A percentile compares a stretch with the other conserved stretches of the same genome.
phyloP scores from a whole-genome alignment of 2,329 filamentous ascomycete species.

The Chaetomium sp. region DNA sequence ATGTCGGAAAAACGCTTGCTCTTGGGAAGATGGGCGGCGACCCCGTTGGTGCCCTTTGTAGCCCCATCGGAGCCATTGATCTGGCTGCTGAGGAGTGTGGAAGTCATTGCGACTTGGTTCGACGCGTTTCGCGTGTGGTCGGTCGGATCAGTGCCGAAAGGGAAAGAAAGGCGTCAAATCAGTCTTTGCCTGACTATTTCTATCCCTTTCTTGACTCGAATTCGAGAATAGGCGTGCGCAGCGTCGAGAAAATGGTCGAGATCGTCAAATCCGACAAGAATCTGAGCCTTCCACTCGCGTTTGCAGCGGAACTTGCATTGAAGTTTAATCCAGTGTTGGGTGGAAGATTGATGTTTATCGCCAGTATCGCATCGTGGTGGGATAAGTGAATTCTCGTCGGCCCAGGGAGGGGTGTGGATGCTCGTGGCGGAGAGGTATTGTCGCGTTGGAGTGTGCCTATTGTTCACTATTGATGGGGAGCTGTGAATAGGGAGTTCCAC shows the following conservation, averaged over 20 bases:
- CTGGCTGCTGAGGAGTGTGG: slow-evolving; percentile 8
- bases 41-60: slow-evolving; percentile 32
- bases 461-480: slow-evolving; percentile 6
- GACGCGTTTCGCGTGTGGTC: slow-evolving; percentile 3
- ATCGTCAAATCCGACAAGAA: not conserved
- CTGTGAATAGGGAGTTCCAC: slow-evolving; percentile 4
- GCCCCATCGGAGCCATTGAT: slow-evolving; percentile 10
- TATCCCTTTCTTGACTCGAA: not conserved
- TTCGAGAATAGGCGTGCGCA: not conserved
- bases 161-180: not conserved
- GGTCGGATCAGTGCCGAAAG: not conserved
- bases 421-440: not conserved
- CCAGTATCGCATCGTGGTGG: slow-evolving; percentile 8
- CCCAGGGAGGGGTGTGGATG: not conserved
- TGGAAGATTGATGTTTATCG: not conserved
- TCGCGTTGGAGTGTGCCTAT: slow-evolving; percentile 1
- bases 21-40: slow-evolving; percentile 36
- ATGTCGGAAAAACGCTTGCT: slow-evolving; percentile 60
- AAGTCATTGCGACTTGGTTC: slow-evolving; percentile 10
- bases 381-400: not conserved
- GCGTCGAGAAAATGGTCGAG: not conserved
- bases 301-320: not conserved
- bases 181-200: no score
- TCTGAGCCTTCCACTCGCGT: not conserved
- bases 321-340: not conserved